Evolutionary conservation across 1,284 basidiomycete genomes (phyloP).

Genomic region (Thelephora terrestris): DNA sequence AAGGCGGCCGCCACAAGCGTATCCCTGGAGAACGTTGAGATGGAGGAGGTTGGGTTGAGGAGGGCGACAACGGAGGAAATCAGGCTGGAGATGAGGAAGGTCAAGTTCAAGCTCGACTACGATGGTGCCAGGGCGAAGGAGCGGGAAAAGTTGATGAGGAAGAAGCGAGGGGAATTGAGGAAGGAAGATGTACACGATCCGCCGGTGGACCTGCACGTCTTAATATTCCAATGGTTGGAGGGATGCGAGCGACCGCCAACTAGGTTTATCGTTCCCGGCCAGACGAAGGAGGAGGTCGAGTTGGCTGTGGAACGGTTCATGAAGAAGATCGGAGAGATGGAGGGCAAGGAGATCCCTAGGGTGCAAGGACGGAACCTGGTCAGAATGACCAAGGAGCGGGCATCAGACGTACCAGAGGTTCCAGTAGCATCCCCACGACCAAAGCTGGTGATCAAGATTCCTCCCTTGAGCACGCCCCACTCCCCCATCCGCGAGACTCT

Average conservation of each 20-base stretch:
- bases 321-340: slow-evolving; percentile 6
- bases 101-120: slow-evolving; percentile 41
- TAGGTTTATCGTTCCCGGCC: slow-evolving; percentile 29
- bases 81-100: slow-evolving; percentile 40
- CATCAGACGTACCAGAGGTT: neutral
- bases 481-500: too few species aligned
- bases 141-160: slow-evolving; percentile 11
- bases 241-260: slow-evolving; percentile 20
- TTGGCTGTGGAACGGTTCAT: slow-evolving; percentile 14
- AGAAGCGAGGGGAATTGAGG: slow-evolving; percentile 2
- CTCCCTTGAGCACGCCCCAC: too few species aligned
- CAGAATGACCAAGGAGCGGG: neutral
- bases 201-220: slow-evolving; percentile 14
- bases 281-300: slow-evolving; percentile 19
- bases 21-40: slow-evolving; percentile 25
- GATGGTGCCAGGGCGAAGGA: slow-evolving; percentile 18
- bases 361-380: neutral
- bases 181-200: slow-evolving; percentile 4
- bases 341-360: slow-evolving; percentile 7
- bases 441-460: too few species aligned
- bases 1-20: slow-evolving; percentile 32
- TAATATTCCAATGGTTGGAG: slow-evolving; percentile 25
- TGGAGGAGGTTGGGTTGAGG: slow-evolving; percentile 26
- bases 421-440: too few species aligned
- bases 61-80: slow-evolving; percentile 32